Evolutionary conservation across 2,329 filamentous ascomycete genomes (phyloP).

Genomic region (Diaporthe sp.): DNA sequence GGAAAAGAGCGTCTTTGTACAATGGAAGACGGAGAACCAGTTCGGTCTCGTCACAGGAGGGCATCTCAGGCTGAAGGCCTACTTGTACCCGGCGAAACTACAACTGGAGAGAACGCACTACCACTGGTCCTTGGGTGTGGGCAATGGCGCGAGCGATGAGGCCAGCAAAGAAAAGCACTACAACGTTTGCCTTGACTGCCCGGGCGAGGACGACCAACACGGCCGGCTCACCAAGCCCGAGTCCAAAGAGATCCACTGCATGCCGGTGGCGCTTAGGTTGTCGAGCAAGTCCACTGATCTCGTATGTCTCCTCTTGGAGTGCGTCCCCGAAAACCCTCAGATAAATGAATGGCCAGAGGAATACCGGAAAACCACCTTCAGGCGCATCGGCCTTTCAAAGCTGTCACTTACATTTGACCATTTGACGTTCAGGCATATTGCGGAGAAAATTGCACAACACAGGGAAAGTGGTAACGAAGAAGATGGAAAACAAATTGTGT

Average conservation of each 20-base stretch:
- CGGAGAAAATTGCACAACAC: not conserved
- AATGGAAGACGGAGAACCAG: not conserved
- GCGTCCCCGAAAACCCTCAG: too few relatives aligned
- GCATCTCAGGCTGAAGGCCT: constrained; percentile 14
- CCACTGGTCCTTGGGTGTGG: not conserved
- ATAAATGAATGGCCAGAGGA: too few relatives aligned
- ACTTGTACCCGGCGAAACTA: not conserved
- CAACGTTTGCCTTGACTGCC: constrained; percentile 28
- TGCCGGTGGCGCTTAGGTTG: not conserved
- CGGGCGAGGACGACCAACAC: not conserved
- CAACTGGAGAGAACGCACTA: not conserved
- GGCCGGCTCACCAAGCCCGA: not conserved
- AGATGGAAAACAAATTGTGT: not conserved
- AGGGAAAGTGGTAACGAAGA: not conserved
- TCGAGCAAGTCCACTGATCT: not conserved
- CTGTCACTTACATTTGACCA: not conserved
- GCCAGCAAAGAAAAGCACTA: not conserved
- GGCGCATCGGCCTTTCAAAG: not conserved
- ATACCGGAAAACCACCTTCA: too few relatives aligned
- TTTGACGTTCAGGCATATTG: not conserved
- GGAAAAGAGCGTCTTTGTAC: not conserved
- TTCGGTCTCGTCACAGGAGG: constrained; percentile 17
- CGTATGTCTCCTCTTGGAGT: constrained; percentile 19
- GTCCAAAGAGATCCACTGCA: not conserved
- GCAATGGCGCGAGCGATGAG: not conserved